These are phyloP conservation scores for Huntiella bhutanensis DNA, from an alignment of 2,329 filamentous ascomycete genomes.

Conservation along the genomic window DNA sequence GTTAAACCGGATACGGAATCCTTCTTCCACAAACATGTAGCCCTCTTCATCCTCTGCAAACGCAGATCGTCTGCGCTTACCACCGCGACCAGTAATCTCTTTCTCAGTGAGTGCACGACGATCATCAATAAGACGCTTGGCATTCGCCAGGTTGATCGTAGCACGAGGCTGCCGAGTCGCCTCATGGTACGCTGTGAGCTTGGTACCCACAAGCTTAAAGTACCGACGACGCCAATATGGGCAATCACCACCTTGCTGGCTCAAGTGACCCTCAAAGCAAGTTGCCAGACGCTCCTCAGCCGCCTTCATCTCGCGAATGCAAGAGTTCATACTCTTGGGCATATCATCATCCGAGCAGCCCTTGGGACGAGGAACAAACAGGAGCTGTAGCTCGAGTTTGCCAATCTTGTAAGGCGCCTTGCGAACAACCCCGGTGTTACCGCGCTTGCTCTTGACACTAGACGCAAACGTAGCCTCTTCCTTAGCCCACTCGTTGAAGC, in stretches of 20 bases:
- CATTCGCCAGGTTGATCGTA: constrained; percentile 90
- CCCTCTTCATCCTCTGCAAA: constrained; percentile 98
- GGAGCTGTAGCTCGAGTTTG: constrained; percentile 78
- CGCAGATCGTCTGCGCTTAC: constrained; percentile 72
- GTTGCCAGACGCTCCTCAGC: constrained; percentile 63
- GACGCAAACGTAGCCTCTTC: constrained; percentile 63
- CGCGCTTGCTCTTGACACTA: constrained; percentile 88
- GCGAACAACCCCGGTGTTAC: constrained; percentile 49
- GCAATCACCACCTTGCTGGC: constrained; percentile 94
- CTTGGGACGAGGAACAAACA: constrained; percentile 88
- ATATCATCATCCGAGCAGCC: constrained; percentile 80
- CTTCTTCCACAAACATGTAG: constrained; percentile 99
- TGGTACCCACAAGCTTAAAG: constrained; percentile 82
- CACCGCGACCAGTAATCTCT: constrained; percentile 56
- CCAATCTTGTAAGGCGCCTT: constrained; percentile 92
- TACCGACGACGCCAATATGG: constrained; percentile 98
- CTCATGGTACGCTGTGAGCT: constrained; percentile 91
- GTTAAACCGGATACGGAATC: constrained; percentile 94
- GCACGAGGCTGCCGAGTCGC: constrained; percentile 85
- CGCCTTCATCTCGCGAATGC: constrained; percentile 79
- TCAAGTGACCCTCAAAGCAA: constrained; percentile 74
- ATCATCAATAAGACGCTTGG: constrained; percentile 84
- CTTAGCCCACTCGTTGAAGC: constrained; percentile 97
- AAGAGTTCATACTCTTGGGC: constrained; percentile 98
- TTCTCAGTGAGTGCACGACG: constrained; percentile 66